phyloP scores from a whole-genome alignment of 2,329 filamentous ascomycete genomes.

The Calonectria naviculata region DNA sequence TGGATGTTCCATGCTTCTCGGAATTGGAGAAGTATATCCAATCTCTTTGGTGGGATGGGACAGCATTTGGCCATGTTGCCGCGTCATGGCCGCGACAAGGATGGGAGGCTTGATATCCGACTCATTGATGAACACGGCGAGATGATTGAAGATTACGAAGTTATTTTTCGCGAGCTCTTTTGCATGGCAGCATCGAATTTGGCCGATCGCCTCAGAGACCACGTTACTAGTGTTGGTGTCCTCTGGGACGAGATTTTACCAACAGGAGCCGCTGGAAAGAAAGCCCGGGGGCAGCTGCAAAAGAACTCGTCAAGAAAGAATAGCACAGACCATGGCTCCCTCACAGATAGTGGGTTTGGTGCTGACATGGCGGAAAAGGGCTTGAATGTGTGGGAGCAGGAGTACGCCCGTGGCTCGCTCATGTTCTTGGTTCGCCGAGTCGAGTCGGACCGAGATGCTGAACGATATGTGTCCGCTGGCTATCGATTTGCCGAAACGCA shows the following conservation, averaged over 20 bases:
- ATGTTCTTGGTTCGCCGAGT: slow-evolving; percentile 81
- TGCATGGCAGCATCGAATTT: slow-evolving; percentile 83
- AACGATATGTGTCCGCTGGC: slow-evolving; percentile 75
- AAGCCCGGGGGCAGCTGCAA: slow-evolving; percentile 27
- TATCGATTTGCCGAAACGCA: slow-evolving; percentile 81
- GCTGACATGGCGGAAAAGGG: slow-evolving; percentile 57
- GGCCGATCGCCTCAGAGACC: slow-evolving; percentile 72
- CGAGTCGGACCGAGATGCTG: slow-evolving; percentile 66
- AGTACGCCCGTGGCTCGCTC: slow-evolving; percentile 78
- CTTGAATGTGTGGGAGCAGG: slow-evolving; percentile 38
- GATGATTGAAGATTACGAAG: slow-evolving; percentile 75
- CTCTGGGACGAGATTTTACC: slow-evolving; percentile 82
- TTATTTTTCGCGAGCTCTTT: slow-evolving; percentile 85
- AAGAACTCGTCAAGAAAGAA: slow-evolving; percentile 29
- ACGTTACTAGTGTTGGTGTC: slow-evolving; percentile 72
- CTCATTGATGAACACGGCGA: slow-evolving; percentile 66
- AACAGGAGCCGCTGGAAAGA: slow-evolving; percentile 61
- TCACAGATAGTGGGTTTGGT: slow-evolving; percentile 34
- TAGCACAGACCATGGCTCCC: slow-evolving; percentile 17
- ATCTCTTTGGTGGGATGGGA: slow-evolving; percentile 78
- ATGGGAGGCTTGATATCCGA: slow-evolving; percentile 47
- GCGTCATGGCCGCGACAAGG: slow-evolving; percentile 33
- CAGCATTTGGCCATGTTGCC: slow-evolving; percentile 71
- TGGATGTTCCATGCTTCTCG: slow-evolving; percentile 88
- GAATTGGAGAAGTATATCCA: slow-evolving; percentile 78